Percentiles rank a stretch among this genome's conserved stretches.
Conservation (phyloP, 169 alveolate genomes). For the Miamiensis avidus region DNA sequence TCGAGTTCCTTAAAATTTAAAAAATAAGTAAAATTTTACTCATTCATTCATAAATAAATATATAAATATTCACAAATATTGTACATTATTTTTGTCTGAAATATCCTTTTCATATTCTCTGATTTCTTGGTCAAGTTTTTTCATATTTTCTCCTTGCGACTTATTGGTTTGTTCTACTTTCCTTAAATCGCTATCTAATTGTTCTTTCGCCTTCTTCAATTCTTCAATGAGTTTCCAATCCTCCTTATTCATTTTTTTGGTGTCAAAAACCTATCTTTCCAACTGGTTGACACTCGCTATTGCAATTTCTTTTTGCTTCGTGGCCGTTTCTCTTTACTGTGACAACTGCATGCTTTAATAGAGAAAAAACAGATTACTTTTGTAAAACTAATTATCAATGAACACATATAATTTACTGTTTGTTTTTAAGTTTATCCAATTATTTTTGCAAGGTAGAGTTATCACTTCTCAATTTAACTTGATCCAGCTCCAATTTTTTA, state of each 20-base stretch:
- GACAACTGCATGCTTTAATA: background rate
- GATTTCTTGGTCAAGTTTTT: conserved; percentile 50
- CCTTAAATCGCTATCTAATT: conserved; percentile 18
- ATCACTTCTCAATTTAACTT: background rate
- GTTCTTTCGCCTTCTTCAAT: conserved; percentile 33
- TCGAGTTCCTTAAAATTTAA: conserved; percentile 47
- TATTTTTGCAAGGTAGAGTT: background rate
- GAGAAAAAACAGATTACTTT: too few relatives aligned
- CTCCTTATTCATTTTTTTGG: conserved; percentile 36
- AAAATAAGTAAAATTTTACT: conserved; percentile 23
- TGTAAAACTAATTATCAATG: too few relatives aligned
- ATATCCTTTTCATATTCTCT: conserved; percentile 59
- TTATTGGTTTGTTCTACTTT: conserved; percentile 29
- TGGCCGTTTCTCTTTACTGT: conserved; percentile 15
- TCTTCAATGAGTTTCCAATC: conserved; percentile 36
- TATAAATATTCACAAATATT: conserved; percentile 16
- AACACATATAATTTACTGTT: background rate
- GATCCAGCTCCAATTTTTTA: too few relatives aligned
- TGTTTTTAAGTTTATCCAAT: background rate
- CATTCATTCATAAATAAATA: conserved; percentile 13
- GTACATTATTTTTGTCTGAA: conserved; percentile 30
- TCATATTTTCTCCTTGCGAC: conserved; percentile 31
- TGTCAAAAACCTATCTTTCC: conserved; percentile 38
- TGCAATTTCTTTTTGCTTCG: conserved; percentile 29
- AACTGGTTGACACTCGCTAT: conserved; percentile 34